phyloP scores from a whole-genome alignment of 2,329 filamentous ascomycete genomes.

The Epichloe gansuensis region DNA sequence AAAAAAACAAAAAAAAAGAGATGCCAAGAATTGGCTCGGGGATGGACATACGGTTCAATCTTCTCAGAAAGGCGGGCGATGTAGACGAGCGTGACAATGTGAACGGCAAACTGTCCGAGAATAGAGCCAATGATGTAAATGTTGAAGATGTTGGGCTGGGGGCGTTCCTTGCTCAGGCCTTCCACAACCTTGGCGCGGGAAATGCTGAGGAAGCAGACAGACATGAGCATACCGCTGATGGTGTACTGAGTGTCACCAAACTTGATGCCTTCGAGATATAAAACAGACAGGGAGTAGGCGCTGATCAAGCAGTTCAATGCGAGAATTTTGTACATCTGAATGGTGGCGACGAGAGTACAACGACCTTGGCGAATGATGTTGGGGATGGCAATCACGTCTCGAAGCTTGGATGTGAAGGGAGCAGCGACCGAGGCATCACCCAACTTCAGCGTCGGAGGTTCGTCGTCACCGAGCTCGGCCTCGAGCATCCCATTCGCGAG shows the following conservation, averaged over 20 bases:
- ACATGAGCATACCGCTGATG: conserved; percentile 99
- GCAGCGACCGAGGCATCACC: conserved; percentile 95
- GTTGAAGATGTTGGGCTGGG: conserved; percentile 98
- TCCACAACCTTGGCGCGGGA: conserved; percentile 96
- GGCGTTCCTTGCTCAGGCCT: conserved; percentile 87
- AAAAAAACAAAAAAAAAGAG: background rate
- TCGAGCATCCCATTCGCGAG: conserved; percentile 83
- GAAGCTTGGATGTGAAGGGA: conserved; percentile 93
- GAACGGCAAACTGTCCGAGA: conserved; percentile 90
- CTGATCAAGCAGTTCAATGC: conserved; percentile 96
- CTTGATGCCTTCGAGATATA: conserved; percentile 97
- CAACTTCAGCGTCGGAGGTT: conserved; percentile 91
- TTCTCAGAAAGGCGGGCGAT: conserved; percentile 78
- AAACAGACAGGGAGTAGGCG: conserved; percentile 88
- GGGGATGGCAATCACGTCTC: conserved; percentile 90
- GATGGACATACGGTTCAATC: conserved; percentile 61
- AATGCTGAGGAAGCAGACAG: conserved; percentile 96
- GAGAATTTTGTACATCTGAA: conserved; percentile 99
- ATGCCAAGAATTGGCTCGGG: background rate
- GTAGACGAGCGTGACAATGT: conserved; percentile 89
- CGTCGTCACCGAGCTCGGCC: conserved; percentile 70
- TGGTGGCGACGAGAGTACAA: conserved; percentile 93
- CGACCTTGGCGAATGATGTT: conserved; percentile 98
- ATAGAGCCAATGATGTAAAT: conserved; percentile 97
- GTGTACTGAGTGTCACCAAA: conserved; percentile 97